Conservation (phyloP, 1,139 yeast genomes). For the Sugiyamaella xylanicola region DNA sequence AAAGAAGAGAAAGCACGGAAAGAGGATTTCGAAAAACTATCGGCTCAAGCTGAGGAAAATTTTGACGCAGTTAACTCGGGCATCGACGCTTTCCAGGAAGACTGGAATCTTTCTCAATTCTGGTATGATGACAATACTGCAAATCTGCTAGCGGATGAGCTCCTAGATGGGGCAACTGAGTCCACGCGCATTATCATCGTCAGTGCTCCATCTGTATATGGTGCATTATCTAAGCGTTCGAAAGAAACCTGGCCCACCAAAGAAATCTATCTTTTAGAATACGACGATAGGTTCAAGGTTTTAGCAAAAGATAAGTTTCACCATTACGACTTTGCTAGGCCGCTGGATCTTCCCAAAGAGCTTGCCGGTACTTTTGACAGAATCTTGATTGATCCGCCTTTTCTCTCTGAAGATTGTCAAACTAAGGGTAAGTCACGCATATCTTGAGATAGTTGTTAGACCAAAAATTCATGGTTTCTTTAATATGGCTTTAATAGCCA, state of each 20-base stretch:
- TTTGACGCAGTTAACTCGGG: constrained; percentile 44
- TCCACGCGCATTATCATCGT: constrained; percentile 72
- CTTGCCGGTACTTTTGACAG: constrained; percentile 68
- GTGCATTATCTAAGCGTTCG: constrained; percentile 61
- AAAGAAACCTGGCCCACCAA: constrained; percentile 44
- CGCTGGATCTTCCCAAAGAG: constrained; percentile 60
- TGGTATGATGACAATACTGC: constrained; percentile 76
- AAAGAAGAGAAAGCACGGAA: constrained; percentile 64
- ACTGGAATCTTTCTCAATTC: constrained; percentile 92
- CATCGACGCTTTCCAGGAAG: constrained; percentile 76
- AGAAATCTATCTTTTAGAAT: constrained; percentile 70
- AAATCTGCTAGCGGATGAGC: constrained; percentile 61
- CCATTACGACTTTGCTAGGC: constrained; percentile 73
- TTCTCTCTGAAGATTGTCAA: constrained; percentile 79
- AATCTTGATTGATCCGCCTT: constrained; percentile 86
- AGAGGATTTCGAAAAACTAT: constrained; percentile 60
- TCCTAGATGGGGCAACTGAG: constrained; percentile 69
- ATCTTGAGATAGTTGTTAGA: constrained; percentile 27
- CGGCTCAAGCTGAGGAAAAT: constrained; percentile 59
- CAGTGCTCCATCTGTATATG: constrained; percentile 91
- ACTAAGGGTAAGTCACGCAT: constrained; percentile 47
- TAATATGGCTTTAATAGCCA: too few species aligned
- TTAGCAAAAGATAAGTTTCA: constrained; percentile 70
- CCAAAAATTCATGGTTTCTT: too few species aligned
- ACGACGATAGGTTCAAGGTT: constrained; percentile 70